Percentiles rank a stretch among this genome's conserved stretches.
Evolutionary conservation across 2,329 filamentous ascomycete species (phyloP).

Genomic region (Fusarium proliferatum): DNA sequence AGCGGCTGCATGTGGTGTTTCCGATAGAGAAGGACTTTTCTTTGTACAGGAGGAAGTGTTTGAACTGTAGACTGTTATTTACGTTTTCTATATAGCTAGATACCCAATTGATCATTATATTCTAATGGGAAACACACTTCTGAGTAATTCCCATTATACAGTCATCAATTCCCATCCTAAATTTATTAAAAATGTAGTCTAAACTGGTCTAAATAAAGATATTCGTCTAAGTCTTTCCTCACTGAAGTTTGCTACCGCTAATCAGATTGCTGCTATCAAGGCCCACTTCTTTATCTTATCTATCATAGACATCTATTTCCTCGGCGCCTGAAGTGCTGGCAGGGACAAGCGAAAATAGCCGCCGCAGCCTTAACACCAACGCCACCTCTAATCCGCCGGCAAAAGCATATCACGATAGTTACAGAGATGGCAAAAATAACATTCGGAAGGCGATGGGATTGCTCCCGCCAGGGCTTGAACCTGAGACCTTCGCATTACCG

Average conservation of each 20-base stretch:
- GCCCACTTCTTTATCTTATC: background rate
- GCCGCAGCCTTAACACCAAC: background rate
- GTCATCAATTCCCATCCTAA: no score
- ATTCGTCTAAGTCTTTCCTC: no score
- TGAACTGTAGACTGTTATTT: background rate
- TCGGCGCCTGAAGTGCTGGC: no score
- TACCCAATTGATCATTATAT: no score
- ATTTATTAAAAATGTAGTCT: background rate
- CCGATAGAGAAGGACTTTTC: background rate
- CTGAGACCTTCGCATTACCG: background rate
- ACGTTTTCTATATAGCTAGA: no score
- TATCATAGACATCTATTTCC: background rate
- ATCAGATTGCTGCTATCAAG: no score
- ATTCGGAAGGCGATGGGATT: background rate
- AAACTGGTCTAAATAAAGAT: background rate
- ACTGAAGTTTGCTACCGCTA: no score
- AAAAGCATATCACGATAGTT: background rate
- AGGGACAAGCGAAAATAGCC: background rate
- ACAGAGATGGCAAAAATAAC: background rate
- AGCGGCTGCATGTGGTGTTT: background rate
- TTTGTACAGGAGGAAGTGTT: background rate
- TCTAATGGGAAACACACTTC: no score
- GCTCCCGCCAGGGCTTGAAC: conserved; percentile 1
- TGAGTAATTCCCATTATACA: fast-evolving
- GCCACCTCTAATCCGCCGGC: fast-evolving